phyloP scores from a whole-genome alignment of 768 basidiomycete genomes.

The Mycena crocata region DNA sequence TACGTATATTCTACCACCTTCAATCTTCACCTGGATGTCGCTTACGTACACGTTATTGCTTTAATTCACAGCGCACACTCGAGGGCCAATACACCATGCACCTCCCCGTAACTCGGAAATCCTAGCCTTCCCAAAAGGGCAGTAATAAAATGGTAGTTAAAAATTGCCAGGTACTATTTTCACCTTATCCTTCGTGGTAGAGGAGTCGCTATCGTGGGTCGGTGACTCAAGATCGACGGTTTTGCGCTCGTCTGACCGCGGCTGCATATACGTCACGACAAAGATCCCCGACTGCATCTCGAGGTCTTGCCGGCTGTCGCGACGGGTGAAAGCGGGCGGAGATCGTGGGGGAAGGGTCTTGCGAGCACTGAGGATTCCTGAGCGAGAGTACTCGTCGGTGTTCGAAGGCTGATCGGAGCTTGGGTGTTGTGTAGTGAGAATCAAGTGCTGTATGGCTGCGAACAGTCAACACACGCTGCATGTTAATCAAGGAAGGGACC shows the following conservation, averaged over 20 bases:
- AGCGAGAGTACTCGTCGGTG: slow-evolving; percentile 21
- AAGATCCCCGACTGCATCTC: slow-evolving; percentile 23
- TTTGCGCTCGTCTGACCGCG: not conserved
- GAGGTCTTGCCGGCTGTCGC: slow-evolving; percentile 9
- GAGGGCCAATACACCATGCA: no score
- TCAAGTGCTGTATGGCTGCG: slow-evolving; percentile 30
- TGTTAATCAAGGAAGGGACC: not conserved
- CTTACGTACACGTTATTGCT: no score
- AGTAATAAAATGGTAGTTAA: no score
- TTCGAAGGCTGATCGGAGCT: slow-evolving; percentile 12
- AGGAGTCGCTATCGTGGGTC: not conserved
- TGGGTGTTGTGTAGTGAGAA: slow-evolving; percentile 26
- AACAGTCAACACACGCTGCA: not conserved
- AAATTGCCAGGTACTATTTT: no score
- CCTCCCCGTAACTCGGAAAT: no score
- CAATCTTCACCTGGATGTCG: no score
- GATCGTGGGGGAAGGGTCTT: not conserved
- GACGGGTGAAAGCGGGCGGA: not conserved
- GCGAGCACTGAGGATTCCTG: slow-evolving; percentile 2
- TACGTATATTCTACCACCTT: no score
- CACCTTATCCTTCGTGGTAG: not conserved
- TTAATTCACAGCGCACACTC: no score
- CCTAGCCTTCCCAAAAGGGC: no score
- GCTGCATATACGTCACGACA: slow-evolving; percentile 21
- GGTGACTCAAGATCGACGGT: not conserved